These are phyloP conservation scores for Ustilago sp. DNA, from an alignment of 1,284 basidiomycete genomes.

Conservation along the genomic window DNA sequence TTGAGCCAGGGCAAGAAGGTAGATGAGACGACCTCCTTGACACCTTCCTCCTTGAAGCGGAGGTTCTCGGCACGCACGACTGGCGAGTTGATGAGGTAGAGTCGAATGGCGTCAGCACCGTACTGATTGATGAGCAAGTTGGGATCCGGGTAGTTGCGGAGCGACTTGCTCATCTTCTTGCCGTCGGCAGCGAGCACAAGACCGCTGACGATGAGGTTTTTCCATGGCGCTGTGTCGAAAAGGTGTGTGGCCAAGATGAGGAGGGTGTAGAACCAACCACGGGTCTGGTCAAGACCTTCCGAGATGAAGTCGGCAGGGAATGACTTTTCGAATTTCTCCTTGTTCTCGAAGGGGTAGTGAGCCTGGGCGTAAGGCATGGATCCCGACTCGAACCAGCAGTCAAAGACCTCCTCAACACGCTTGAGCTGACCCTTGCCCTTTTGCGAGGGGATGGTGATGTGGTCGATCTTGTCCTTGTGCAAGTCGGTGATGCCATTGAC, in stretches of 20 bases:
- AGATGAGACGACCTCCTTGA: slow-evolving; percentile 93
- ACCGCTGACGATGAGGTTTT: slow-evolving; percentile 96
- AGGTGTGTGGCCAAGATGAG: slow-evolving; percentile 95
- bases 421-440: slow-evolving; percentile 87
- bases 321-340: slow-evolving; percentile 80
- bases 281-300: slow-evolving; percentile 80
- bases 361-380: slow-evolving; percentile 99
- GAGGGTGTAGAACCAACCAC: slow-evolving; percentile 99
- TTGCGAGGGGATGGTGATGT: slow-evolving; percentile 94
- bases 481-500: slow-evolving; percentile 88
- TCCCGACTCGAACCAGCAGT: slow-evolving; percentile 99
- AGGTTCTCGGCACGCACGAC: slow-evolving; percentile 98
- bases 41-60: slow-evolving; percentile 97
- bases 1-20: slow-evolving; percentile 99
- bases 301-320: slow-evolving; percentile 99
- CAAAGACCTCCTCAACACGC: slow-evolving; percentile 96
- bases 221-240: slow-evolving; percentile 94
- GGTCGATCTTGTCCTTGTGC: slow-evolving; percentile 93
- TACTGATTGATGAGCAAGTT: slow-evolving; percentile 89
- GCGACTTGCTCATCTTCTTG: slow-evolving; percentile 99
- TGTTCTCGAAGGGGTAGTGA: slow-evolving; percentile 98
- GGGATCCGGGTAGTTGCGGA: slow-evolving; percentile 98
- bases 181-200: slow-evolving; percentile 97
- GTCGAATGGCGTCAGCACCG: slow-evolving; percentile 95
- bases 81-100: slow-evolving; percentile 99